Conservation (phyloP, 441 rosid genomes). For the Adansonia gregorii region DNA sequence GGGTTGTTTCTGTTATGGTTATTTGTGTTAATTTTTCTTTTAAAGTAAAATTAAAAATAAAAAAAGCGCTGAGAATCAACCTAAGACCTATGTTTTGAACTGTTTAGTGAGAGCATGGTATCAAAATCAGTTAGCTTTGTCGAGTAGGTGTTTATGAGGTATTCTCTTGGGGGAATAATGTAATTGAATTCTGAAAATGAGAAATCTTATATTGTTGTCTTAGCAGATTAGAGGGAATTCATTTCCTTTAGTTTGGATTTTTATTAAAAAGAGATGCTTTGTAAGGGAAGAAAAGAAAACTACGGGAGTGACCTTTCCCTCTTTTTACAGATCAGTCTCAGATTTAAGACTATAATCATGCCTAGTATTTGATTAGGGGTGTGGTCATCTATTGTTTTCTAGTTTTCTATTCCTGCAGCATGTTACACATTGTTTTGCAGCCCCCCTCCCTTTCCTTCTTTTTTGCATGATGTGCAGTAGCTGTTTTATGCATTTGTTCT, state of each 20-base stretch:
- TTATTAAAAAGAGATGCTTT: not conserved
- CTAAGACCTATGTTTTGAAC: not conserved
- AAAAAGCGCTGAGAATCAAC: not conserved
- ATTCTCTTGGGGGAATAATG: not conserved
- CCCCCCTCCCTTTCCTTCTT: not conserved
- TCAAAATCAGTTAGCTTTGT: not conserved
- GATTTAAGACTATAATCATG: not conserved
- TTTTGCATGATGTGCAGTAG: not conserved
- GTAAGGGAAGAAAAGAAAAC: not conserved
- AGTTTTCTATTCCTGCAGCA: not conserved
- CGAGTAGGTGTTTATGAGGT: not conserved
- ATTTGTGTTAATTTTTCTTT: not conserved
- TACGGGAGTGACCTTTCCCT: not conserved
- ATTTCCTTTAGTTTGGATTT: not conserved
- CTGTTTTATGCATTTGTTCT: not conserved
- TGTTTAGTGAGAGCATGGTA: not conserved
- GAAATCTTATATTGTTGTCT: too few relatives aligned
- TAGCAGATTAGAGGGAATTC: not conserved
- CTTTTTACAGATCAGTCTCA: not conserved
- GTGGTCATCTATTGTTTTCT: not conserved
- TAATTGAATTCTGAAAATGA: not conserved
- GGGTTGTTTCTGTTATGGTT: not conserved
- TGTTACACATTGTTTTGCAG: not conserved
- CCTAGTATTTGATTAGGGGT: not conserved
- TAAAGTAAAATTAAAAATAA: not conserved